A percentile compares a stretch with the other conserved stretches of the same genome.
Conservation (phyloP, 306 rosid species). For the Boehmeria nivea region DNA sequence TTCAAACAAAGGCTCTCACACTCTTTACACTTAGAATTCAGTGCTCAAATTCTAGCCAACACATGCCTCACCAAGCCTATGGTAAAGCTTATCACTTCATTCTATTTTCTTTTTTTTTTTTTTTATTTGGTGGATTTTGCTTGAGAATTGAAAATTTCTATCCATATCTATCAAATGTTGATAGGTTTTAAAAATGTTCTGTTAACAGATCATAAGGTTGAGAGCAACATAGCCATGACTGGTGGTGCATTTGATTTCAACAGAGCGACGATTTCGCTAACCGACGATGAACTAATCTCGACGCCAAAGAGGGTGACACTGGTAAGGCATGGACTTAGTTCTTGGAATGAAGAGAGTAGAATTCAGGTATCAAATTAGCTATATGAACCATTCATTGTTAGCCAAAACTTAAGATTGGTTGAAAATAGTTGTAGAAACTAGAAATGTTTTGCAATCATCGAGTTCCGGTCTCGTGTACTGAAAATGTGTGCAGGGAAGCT, state of each 20-base stretch:
- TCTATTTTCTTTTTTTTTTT: no score
- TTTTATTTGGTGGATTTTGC: no score
- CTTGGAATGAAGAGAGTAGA: slow-evolving; percentile 72
- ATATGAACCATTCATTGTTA: neutral
- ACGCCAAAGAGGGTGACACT: slow-evolving; percentile 65
- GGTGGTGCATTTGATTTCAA: slow-evolving; percentile 71
- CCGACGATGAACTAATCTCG: slow-evolving; percentile 33
- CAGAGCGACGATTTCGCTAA: slow-evolving; percentile 54
- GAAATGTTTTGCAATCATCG: no score
- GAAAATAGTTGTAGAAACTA: no score
- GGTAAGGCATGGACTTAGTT: slow-evolving; percentile 65
- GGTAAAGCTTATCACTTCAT: slow-evolving; percentile 14
- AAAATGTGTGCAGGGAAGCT: slow-evolving; percentile 42
- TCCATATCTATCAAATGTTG: neutral
- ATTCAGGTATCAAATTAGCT: slow-evolving; percentile 46
- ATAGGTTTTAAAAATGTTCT: slow-evolving; percentile 4
- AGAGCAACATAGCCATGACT: slow-evolving; percentile 35
- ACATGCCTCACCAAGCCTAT: slow-evolving; percentile 12
- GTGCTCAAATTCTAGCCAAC: slow-evolving; percentile 24
- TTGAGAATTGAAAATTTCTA: no score
- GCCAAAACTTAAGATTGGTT: neutral
- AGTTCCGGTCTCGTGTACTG: neutral
- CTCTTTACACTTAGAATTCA: neutral
- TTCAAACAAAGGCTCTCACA: no score
- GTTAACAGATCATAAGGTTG: slow-evolving; percentile 30